phyloP scores from a whole-genome alignment of 1,284 basidiomycete species.

The Ustilago esculenta region DNA sequence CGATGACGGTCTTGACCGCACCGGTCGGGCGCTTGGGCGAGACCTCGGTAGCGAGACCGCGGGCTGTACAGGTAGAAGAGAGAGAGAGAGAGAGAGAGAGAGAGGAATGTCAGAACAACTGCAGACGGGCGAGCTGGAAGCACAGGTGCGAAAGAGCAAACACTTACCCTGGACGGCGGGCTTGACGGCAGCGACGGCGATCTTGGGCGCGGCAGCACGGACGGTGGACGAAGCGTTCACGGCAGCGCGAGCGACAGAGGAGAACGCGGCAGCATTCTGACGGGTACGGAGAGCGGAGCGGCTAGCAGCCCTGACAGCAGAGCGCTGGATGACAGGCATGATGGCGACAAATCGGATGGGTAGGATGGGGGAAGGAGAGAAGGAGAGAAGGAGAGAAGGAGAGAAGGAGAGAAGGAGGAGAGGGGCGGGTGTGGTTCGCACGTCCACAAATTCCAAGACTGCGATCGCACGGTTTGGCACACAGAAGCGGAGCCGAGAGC shows the following conservation, averaged over 20 bases:
- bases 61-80: constrained; percentile 32
- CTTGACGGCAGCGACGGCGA: constrained; percentile 46
- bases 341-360: constrained; percentile 21
- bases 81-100: neutral
- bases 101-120: neutral
- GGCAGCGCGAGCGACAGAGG: constrained; percentile 48
- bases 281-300: constrained; percentile 55
- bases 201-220: constrained; percentile 40
- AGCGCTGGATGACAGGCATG: constrained; percentile 60
- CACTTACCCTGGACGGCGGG: constrained; percentile 44
- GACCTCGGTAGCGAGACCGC: constrained; percentile 57
- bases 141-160: neutral
- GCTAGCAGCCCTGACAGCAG: constrained; percentile 57
- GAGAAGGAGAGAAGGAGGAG: constrained; percentile 2
- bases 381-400: constrained; percentile 26
- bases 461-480: constrained; percentile 15
- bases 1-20: constrained; percentile 67
- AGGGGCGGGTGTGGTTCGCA: no score
- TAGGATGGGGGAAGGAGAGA: constrained; percentile 29
- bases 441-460: constrained; percentile 10
- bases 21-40: constrained; percentile 54
- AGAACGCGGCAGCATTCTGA: constrained; percentile 56
- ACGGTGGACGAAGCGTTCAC: constrained; percentile 44
- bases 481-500: constrained; percentile 1
- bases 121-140: neutral